A percentile compares a stretch with the other conserved stretches of the same genome.
These are phyloP conservation scores for Neophaeococcomyces aloes DNA, from an alignment of 2,329 filamentous ascomycete species.

Conservation along the genomic window DNA sequence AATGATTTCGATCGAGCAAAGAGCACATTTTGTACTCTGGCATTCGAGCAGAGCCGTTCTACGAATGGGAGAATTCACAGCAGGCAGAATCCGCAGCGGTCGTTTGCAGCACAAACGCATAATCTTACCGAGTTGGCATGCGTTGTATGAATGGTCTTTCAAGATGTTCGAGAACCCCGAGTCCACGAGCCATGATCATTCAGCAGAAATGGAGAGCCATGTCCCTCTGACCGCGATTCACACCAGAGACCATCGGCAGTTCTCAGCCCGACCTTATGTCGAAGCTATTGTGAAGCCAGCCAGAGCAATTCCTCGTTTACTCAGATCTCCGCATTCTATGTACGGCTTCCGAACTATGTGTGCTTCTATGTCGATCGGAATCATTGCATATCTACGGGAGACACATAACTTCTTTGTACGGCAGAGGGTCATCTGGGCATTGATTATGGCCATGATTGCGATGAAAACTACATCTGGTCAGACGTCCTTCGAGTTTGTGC, in stretches of 20 bases:
- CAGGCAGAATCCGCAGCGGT: not conserved
- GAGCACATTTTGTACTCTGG: not conserved
- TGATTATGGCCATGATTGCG: constrained; percentile 6
- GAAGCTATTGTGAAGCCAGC: constrained; percentile 53
- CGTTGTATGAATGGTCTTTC: no score
- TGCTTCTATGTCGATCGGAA: constrained; percentile 8
- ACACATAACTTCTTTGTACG: constrained; percentile 5
- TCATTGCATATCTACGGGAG: constrained; percentile 5
- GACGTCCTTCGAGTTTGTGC: constrained; percentile 1
- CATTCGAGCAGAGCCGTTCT: not conserved
- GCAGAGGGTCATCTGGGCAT: constrained; percentile 8
- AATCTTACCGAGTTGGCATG: not conserved
- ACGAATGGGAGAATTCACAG: not conserved
- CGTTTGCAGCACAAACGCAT: not conserved
- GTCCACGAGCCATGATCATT: no score
- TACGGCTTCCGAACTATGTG: constrained; percentile 10
- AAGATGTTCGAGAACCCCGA: no score
- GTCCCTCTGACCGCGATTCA: no score
- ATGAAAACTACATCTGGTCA: constrained; percentile 7
- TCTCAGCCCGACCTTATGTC: constrained; percentile 50
- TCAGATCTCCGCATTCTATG: constrained; percentile 52
- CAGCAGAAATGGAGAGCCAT: no score
- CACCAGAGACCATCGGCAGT: constrained; percentile 57
- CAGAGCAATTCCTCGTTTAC: constrained; percentile 46
- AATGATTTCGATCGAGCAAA: not conserved